Conservation (phyloP, 1,284 basidiomycete genomes). For the Vanrija sp. region DNA sequence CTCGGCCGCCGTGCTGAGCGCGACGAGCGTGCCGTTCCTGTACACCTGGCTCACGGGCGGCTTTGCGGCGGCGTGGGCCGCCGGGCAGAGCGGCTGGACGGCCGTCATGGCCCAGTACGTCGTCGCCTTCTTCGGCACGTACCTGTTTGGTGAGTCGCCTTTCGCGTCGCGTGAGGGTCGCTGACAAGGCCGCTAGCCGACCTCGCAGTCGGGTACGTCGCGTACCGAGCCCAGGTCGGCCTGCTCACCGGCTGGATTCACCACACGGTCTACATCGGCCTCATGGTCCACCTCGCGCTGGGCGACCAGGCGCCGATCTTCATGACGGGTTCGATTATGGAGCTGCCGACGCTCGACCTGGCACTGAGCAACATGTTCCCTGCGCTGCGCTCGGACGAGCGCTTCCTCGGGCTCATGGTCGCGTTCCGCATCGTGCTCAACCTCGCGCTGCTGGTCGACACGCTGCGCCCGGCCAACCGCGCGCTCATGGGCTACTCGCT, state of each 20-base stretch:
- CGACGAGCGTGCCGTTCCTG: slow-evolving; percentile 54
- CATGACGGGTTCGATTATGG: slow-evolving; percentile 55
- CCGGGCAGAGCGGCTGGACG: slow-evolving; percentile 28
- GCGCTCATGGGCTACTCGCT: slow-evolving; percentile 40
- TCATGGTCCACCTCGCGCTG: slow-evolving; percentile 53
- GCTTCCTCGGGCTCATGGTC: slow-evolving; percentile 58
- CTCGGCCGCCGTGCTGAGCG: slow-evolving; percentile 52
- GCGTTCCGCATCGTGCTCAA: slow-evolving; percentile 57
- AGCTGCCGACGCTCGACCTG: slow-evolving; percentile 61
- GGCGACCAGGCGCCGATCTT: slow-evolving; percentile 54
- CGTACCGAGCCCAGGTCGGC: slow-evolving; percentile 50
- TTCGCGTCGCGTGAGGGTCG: too few species aligned
- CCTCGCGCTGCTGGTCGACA: slow-evolving; percentile 49
- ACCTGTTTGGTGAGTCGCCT: slow-evolving; percentile 41
- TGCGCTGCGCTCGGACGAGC: slow-evolving; percentile 52
- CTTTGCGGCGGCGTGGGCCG: slow-evolving; percentile 16
- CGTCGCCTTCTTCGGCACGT: slow-evolving; percentile 40
- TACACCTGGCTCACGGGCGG: slow-evolving; percentile 47
- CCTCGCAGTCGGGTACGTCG: slow-evolving; percentile 36
- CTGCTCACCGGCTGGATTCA: slow-evolving; percentile 61
- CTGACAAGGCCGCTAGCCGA: slow-evolving; percentile 16
- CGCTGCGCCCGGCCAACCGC: slow-evolving; percentile 44
- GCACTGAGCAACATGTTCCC: slow-evolving; percentile 55
- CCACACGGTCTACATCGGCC: slow-evolving; percentile 55
- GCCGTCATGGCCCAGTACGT: slow-evolving; percentile 21